These are phyloP conservation scores for Nicotiana knightiana DNA, from an alignment of 257 asterid species.

Conservation along the genomic window DNA sequence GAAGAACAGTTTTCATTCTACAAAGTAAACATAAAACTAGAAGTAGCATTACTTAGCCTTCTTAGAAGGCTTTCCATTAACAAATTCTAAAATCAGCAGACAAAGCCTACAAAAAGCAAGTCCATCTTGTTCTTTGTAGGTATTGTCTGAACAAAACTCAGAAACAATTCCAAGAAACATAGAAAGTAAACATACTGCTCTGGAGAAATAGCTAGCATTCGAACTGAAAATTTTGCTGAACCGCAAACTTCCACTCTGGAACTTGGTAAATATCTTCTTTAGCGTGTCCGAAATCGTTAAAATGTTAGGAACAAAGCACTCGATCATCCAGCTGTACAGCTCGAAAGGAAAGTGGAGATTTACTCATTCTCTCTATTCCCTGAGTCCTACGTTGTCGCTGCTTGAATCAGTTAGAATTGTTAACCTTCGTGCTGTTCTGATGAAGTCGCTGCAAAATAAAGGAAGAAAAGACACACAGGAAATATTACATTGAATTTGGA, in stretches of 20 bases:
- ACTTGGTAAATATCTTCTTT: neutral
- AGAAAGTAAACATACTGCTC: neutral
- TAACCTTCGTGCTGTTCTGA: constrained; percentile 51
- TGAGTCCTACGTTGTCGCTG: constrained; percentile 44
- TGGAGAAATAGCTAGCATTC: neutral
- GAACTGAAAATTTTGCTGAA: neutral
- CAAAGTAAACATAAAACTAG: neutral
- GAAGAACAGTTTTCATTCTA: neutral
- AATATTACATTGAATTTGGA: neutral
- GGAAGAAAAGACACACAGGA: neutral
- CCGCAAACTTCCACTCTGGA: neutral
- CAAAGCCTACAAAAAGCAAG: constrained; percentile 20
- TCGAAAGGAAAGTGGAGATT: constrained; percentile 11
- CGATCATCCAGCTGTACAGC: constrained; percentile 25
- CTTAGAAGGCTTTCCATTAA: constrained; percentile 1
- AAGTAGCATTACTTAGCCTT: constrained; percentile 11
- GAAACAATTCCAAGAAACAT: neutral
- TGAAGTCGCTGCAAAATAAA: constrained; percentile 46
- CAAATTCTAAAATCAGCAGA: constrained; percentile 2
- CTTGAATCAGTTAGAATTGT: constrained; percentile 52
- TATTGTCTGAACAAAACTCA: constrained; percentile 12
- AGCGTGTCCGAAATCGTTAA: neutral
- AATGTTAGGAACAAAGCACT: constrained; percentile 21
- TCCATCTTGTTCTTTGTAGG: constrained; percentile 17
- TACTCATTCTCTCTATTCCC: constrained; percentile 22